Percentiles rank a stretch among this genome's conserved stretches.
Conservation (phyloP, 306 rosid genomes). For the Medicago lupulina region DNA sequence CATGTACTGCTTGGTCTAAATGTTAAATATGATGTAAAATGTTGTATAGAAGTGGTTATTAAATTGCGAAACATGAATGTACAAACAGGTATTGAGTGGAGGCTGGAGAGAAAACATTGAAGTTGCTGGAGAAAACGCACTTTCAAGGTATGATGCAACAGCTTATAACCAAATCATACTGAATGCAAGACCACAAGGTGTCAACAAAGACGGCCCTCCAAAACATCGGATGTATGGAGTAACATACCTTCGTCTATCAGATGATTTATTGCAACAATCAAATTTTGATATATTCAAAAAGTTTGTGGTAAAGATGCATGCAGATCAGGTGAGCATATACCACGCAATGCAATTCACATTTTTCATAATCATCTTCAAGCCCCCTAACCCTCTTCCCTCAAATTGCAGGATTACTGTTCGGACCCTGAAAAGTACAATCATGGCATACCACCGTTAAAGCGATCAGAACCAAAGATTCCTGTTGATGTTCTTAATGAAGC, state of each 20-base stretch:
- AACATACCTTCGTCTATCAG: conserved; percentile 78
- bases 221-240: conserved; percentile 69
- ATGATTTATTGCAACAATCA: conserved; percentile 55
- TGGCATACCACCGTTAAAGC: conserved; percentile 57
- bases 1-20: neutral
- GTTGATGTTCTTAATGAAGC: conserved; percentile 64
- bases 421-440: conserved; percentile 62
- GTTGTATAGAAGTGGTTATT: conserved; percentile 11
- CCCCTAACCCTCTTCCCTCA: conserved; percentile 38
- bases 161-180: conserved; percentile 84
- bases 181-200: conserved; percentile 88
- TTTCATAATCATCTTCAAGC: conserved; percentile 23
- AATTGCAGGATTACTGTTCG: conserved; percentile 65
- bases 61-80: conserved; percentile 14
- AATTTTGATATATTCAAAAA: conserved; percentile 68
- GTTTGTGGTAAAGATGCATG: conserved; percentile 85
- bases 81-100: conserved; percentile 71
- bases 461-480: conserved; percentile 62
- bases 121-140: conserved; percentile 98
- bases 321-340: conserved; percentile 73
- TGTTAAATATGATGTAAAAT: conserved; percentile 17
- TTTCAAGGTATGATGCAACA: conserved; percentile 70
- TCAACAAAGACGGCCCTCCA: conserved; percentile 68
- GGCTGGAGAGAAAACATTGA: conserved; percentile 80
- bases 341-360: conserved; percentile 18